A percentile compares a stretch with the other conserved stretches of the same genome.
Evolutionary conservation across 2,329 filamentous ascomycete species (phyloP).

Genomic region (Botrytis porri): DNA sequence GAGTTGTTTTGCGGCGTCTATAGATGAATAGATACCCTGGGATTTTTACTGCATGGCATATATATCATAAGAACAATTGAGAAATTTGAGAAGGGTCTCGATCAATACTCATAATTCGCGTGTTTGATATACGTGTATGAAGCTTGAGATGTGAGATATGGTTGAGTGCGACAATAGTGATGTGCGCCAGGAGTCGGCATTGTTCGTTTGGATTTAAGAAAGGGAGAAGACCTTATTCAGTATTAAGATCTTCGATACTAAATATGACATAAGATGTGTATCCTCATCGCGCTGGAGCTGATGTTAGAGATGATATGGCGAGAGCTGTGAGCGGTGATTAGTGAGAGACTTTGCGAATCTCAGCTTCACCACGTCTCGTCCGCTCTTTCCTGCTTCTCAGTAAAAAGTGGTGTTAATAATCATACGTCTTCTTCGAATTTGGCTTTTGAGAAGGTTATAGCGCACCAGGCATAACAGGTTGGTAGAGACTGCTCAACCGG

Average conservation of each 20-base stretch:
- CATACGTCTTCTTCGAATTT: neutral
- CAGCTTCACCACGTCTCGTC: neutral
- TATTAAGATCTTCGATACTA: neutral
- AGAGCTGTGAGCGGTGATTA: neutral
- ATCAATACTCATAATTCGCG: neutral
- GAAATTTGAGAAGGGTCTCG: neutral
- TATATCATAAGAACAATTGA: neutral
- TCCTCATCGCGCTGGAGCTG: neutral
- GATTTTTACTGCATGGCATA: neutral
- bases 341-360: neutral
- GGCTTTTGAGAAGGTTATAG: neutral
- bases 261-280: neutral
- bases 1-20: neutral
- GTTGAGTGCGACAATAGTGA: neutral
- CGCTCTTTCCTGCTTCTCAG: neutral
- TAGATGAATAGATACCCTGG: neutral
- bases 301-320: neutral
- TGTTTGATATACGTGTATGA: neutral
- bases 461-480: neutral
- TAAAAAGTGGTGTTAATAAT: neutral
- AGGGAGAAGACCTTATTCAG: neutral
- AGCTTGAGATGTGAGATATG: neutral
- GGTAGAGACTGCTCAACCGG: no score
- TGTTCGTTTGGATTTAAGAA: neutral
- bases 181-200: neutral